Base-by-base conservation (phyloP, 768 basidiomycete genomes). In the Phaeolepiota aurea region DNA sequence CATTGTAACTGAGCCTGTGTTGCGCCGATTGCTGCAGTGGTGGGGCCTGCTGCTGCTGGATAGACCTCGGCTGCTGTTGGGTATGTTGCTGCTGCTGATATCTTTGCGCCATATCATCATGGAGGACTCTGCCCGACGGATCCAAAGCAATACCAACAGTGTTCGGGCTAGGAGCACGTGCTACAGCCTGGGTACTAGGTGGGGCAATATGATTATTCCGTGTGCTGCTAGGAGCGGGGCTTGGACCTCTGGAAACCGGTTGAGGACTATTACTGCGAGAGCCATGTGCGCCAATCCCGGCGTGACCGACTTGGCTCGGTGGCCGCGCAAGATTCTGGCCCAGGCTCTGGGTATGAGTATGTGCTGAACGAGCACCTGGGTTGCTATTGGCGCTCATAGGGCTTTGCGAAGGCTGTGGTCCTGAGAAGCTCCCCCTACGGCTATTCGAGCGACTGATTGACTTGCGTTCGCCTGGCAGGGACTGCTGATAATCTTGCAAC, bases 111-210 rank as follows among this genome's bases (percentile, higher is more conserved):
- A 91, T 79, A 30, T 76, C 71, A 58, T 94, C 92, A 45, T 83
- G 77, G 23, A 82, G 65, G 3, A 94, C 92, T 11, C 80, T 72
- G 5, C 91, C 92, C 43, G 67, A 76, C 0, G 82, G 79, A 47
- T 89, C 90, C 2, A 94, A 66, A 2, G 78, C 73, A 44, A 94
- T 93, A 2, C 92, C 90, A 3, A 88, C 71, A n/a, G 69, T 68
- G 43, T 84, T 88, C 20, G 83, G 83, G 43, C 82, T 87, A 11
- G 82, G 68, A n/a, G 81, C 69, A 1, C 83, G 74, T 30, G 64
- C 47, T 51, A 65, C 58, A 1, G 52, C 47, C 33, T 59, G 53
- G 5, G 7, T 7, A 11, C 57, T 44, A 22, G 66, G 57, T 18
- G 66, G 51, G 34, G 50, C 54, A 21, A 71, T 70, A 42, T 62